Evolutionary conservation across 2,329 filamentous ascomycete genomes (phyloP).

Genomic region (Aspergillus sp.): DNA sequence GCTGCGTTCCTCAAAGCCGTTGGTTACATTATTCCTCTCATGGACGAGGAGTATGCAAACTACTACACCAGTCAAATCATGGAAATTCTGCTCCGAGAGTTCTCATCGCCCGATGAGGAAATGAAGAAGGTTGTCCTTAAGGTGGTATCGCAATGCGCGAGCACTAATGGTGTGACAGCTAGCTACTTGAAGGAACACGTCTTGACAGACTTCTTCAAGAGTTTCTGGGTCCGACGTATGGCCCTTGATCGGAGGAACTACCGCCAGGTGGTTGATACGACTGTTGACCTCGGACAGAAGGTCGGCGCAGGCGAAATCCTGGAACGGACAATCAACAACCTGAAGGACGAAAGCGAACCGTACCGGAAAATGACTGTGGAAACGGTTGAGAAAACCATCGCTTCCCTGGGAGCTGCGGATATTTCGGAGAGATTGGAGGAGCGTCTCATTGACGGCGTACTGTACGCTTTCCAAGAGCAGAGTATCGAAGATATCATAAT

Average conservation of each 20-base stretch:
- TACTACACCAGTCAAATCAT: constrained; percentile 99
- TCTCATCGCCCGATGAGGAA: constrained; percentile 94
- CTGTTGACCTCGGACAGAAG: constrained; percentile 94
- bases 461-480: constrained; percentile 97
- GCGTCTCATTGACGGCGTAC: constrained; percentile 88
- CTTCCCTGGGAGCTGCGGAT: constrained; percentile 88
- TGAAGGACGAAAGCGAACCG: constrained; percentile 96
- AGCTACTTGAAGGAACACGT: constrained; percentile 95
- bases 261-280: constrained; percentile 95
- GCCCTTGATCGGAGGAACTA: constrained; percentile 97
- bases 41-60: constrained; percentile 99
- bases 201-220: constrained; percentile 95
- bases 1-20: constrained; percentile 97
- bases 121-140: constrained; percentile 99
- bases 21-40: constrained; percentile 95
- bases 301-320: constrained; percentile 96
- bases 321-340: constrained; percentile 86
- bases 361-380: constrained; percentile 99
- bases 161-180: constrained; percentile 91
- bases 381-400: constrained; percentile 94
- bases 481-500: constrained; percentile 94
- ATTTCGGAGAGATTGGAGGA: constrained; percentile 92
- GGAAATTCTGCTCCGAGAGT: constrained; percentile 95
- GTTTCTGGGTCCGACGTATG: constrained; percentile 97
- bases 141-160: constrained; percentile 92